Base-by-base conservation (phyloP, 257 asterid species). In the Nicotiana knightiana region DNA sequence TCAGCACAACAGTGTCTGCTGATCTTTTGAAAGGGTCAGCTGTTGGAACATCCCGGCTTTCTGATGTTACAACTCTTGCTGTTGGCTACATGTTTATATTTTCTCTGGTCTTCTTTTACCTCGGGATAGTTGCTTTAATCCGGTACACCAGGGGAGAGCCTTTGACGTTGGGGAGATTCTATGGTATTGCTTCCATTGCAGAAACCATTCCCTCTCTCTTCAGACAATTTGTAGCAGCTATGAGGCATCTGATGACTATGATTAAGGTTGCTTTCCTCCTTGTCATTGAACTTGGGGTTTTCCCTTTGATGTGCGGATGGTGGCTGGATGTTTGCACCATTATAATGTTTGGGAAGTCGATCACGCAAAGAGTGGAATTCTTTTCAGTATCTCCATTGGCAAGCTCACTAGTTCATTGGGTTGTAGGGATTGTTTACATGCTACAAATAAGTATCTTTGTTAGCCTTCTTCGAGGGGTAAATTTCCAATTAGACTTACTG, bases 381-480 rank as follows among this genome's bases (percentile, higher is more conserved):
- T 96, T 96, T 89, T 88, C 99, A 55, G 91, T 90, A 84, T 96
- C 97, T 13, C 99, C 99, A 12, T 83, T 96, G 82, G 98, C 99
- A 43, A 96, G 99, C 92, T 93, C 99, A 62, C 87, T 96, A 91
- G 92, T 96, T 86, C 99, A 96, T 78, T 96, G 99, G 99, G 97
- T 94, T 82, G 97, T 96, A 3, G 99, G 99, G 77, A 96, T 96
- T 67, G 94, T 96, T 77, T 94, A 96, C 92, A 96, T 96, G 99
- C 91, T 96, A 84, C 97, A 96, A 91, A 96, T 96, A 85, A 96
- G 98, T 86, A 93, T 96, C 90, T 96, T 94, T 79, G 99, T 94
- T 93, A 96, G 99, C 92, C 99, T 96, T 89, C 98, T 96, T 78
- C 92, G 98, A 89, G 99, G 97, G 97, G 99, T 96, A 94, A 79